Evolutionary conservation across 1,284 basidiomycete genomes (phyloP), one percentile per base, ranked within the genome.

Genomic region (Heterobasidion irregulare): DNA sequence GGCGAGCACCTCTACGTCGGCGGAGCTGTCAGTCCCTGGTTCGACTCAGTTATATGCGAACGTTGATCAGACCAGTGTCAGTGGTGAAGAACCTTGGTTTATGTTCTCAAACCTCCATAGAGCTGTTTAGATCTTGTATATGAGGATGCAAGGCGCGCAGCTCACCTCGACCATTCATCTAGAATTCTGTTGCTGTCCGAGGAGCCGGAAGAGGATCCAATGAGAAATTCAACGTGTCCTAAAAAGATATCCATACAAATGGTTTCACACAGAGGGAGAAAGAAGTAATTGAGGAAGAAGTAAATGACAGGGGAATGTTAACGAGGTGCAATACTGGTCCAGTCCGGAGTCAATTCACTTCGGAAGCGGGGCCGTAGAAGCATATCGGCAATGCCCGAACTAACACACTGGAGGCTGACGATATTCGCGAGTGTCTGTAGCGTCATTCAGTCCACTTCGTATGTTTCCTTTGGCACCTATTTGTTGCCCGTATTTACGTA

Each of bases 151-250:
- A 41, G 38, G 46, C 52, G 32, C 43, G 26, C 34, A 43, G 56
- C 62, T 50, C 57, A 72, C 70, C 63, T 69, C 46, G 63, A 56
- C 73, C 73, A 74, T 47, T 68, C 68, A 45, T 73, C 71, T 15
- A 72, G 53, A 44, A 64, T 58, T 47, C 63, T 65, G 55, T 62
- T 63, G 51, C 71, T 68, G 46, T 66, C 67, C 32, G 64, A 62
- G n/a, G 61, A 58, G 52, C 68, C 68, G 18, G 64, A 62, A 8
- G 61, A 56, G 2, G 68, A 58, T 16, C 63, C 59, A 12, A 67
- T 62, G 13, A 74, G 64, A 50, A 58, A 61, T 15, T 66, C 62
- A 8, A 74, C 47, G 57, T 74, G 72, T 13, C 59, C 55, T 15
- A 59, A 33, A 49, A 67, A 62, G 26, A 55, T 49, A 41, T 57